Percentiles rank a stretch among this genome's conserved stretches.
phyloP scores from a whole-genome alignment of 306 rosid genomes.

The Rubus parviflorus region DNA sequence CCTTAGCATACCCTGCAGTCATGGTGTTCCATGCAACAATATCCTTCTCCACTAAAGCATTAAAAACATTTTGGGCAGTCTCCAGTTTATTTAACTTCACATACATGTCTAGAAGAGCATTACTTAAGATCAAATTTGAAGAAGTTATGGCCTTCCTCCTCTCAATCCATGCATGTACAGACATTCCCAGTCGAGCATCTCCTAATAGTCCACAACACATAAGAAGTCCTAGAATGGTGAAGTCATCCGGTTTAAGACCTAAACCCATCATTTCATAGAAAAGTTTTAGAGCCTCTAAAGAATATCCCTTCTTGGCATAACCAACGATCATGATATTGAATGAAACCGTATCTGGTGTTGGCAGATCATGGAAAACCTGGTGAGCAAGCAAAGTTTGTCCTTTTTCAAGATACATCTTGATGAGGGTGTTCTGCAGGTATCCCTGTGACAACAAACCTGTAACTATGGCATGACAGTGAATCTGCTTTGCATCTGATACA shows the following conservation, averaged over 20 bases:
- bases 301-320: slow-evolving; percentile 41
- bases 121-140: slow-evolving; percentile 49
- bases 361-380: slow-evolving; percentile 35
- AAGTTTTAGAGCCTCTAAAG: slow-evolving; percentile 34
- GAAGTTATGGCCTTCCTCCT: slow-evolving; percentile 35
- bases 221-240: slow-evolving; percentile 49
- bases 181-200: slow-evolving; percentile 45
- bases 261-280: slow-evolving; percentile 40
- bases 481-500: slow-evolving; percentile 41
- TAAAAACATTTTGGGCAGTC: slow-evolving; percentile 33
- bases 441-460: slow-evolving; percentile 39
- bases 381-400: slow-evolving; percentile 37
- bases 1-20: slow-evolving; percentile 48
- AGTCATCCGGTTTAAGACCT: slow-evolving; percentile 46
- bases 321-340: slow-evolving; percentile 49
- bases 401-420: slow-evolving; percentile 38
- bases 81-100: slow-evolving; percentile 45
- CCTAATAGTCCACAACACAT: slow-evolving; percentile 43
- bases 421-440: slow-evolving; percentile 48
- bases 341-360: slow-evolving; percentile 37
- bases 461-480: slow-evolving; percentile 52
- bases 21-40: slow-evolving; percentile 55
- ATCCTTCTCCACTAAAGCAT: slow-evolving; percentile 42
- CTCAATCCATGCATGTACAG: slow-evolving; percentile 60
- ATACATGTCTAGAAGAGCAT: slow-evolving; percentile 62